A percentile compares a stretch with the other conserved stretches of the same genome.
Evolutionary conservation across 148 eudicot species (phyloP).

Genomic region (Diospyros kaki): DNA sequence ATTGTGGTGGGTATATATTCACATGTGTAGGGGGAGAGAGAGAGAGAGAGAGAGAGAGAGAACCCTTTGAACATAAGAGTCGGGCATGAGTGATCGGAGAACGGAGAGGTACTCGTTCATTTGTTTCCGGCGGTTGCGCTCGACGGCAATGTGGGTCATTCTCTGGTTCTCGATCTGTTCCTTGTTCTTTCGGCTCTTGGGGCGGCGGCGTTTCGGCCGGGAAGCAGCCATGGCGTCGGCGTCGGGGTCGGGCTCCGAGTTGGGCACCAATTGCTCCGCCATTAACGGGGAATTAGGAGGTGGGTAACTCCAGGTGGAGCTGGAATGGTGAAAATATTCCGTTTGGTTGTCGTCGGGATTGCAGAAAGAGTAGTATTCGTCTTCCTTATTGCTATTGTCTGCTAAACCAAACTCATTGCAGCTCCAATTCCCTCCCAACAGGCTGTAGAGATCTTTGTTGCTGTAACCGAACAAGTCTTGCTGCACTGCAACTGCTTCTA

Average conservation of each 20-base stretch:
- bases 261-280: constrained; percentile 4
- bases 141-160: constrained; percentile 75
- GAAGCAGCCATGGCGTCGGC: background rate
- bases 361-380: background rate
- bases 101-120: constrained; percentile 61
- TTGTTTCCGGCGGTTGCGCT: constrained; percentile 61
- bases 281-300: background rate
- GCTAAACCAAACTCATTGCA: background rate
- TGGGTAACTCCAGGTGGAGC: background rate
- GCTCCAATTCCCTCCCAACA: constrained; percentile 8
- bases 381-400: background rate
- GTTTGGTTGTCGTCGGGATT: background rate
- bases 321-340: background rate
- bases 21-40: background rate
- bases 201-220: constrained; percentile 37
- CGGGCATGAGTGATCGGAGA: constrained; percentile 55
- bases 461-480: background rate
- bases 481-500: background rate
- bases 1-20: background rate
- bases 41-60: background rate
- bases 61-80: constrained; percentile 62
- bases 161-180: constrained; percentile 67
- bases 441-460: background rate
- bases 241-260: background rate
- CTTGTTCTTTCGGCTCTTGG: constrained; percentile 39